Percentiles rank a stretch among this genome's conserved stretches.
These are phyloP conservation scores for Sporobolus alterniflorus DNA, from an alignment of 202 grass and related monocot genomes.

Conservation along the genomic window DNA sequence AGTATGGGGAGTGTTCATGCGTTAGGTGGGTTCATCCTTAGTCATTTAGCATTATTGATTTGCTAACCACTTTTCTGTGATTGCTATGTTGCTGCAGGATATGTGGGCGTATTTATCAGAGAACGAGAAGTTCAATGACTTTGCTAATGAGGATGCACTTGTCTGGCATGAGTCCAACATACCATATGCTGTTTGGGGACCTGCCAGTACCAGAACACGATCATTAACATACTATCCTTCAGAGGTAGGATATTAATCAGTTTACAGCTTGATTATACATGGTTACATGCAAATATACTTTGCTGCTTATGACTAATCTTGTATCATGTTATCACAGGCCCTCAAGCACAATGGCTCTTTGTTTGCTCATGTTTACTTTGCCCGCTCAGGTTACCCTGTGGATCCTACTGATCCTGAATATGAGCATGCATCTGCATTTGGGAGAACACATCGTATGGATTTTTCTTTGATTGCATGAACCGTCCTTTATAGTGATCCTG, in stretches of 20 bases:
- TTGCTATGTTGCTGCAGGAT: slow-evolving; percentile 65
- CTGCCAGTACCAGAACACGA: slow-evolving; percentile 67
- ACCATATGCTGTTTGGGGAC: slow-evolving; percentile 92
- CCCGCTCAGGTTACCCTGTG: slow-evolving; percentile 90
- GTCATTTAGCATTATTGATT: slow-evolving; percentile 8
- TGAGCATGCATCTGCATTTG: slow-evolving; percentile 82
- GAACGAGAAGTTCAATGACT: slow-evolving; percentile 85
- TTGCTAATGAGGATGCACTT: slow-evolving; percentile 80
- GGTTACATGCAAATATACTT: background rate
- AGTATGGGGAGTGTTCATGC: background rate
- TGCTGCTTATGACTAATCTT: background rate
- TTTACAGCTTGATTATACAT: background rate
- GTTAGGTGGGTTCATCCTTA: background rate
- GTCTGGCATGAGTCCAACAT: slow-evolving; percentile 96
- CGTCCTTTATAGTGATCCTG: background rate
- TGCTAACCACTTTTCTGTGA: slow-evolving; percentile 31
- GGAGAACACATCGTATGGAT: slow-evolving; percentile 82
- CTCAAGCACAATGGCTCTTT: slow-evolving; percentile 94
- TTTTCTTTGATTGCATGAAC: slow-evolving; percentile 24
- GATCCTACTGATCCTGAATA: slow-evolving; percentile 96
- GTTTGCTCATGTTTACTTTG: slow-evolving; percentile 99
- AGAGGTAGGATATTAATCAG: slow-evolving; percentile 61
- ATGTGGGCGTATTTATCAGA: slow-evolving; percentile 98
- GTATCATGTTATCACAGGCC: slow-evolving; percentile 48
- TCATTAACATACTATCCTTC: slow-evolving; percentile 86